A percentile compares a stretch with the other conserved stretches of the same genome.
Conservation (phyloP, 2,329 filamentous ascomycete species). For the Cadophora luteo-olivacea region DNA sequence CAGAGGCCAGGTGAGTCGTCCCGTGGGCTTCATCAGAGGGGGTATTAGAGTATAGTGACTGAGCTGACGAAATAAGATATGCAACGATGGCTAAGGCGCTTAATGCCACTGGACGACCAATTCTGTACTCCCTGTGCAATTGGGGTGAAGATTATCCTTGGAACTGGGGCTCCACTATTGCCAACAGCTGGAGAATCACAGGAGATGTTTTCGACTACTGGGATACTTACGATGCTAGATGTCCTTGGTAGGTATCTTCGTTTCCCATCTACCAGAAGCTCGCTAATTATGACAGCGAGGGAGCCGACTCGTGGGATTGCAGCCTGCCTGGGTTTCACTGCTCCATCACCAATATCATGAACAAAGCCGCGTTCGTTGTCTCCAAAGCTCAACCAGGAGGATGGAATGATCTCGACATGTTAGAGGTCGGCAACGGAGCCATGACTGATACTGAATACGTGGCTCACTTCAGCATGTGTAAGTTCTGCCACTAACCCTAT, state of each 20-base stretch:
- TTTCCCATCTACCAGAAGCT: not conserved
- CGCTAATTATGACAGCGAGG: slow-evolving; percentile 42
- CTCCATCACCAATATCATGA: slow-evolving; percentile 41
- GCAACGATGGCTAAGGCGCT: slow-evolving; percentile 46
- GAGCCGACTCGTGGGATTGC: slow-evolving; percentile 46
- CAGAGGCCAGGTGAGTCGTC: slow-evolving; percentile 46
- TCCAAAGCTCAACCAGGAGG: slow-evolving; percentile 42
- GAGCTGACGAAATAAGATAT: slow-evolving; percentile 38
- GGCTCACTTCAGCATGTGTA: slow-evolving; percentile 43
- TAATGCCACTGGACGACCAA: slow-evolving; percentile 46
- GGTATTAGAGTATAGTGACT: not conserved
- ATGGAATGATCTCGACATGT: slow-evolving; percentile 46
- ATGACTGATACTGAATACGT: slow-evolving; percentile 48
- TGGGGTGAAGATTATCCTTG: slow-evolving; percentile 58
- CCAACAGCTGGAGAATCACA: slow-evolving; percentile 48
- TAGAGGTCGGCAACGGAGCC: slow-evolving; percentile 47
- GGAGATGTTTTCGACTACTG: slow-evolving; percentile 49
- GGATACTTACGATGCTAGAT: slow-evolving; percentile 49
- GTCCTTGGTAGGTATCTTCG: slow-evolving; percentile 40
- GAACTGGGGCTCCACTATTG: slow-evolving; percentile 46
- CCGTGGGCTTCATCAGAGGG: not conserved
- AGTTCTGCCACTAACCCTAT: slow-evolving; percentile 21
- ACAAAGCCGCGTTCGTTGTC: slow-evolving; percentile 41
- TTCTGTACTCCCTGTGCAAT: slow-evolving; percentile 50
- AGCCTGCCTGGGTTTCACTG: slow-evolving; percentile 41